Evolutionary conservation across 305 asterid genomes (phyloP), one percentile per base, ranked within the genome.

Genomic region (Fraxinus albicans): DNA sequence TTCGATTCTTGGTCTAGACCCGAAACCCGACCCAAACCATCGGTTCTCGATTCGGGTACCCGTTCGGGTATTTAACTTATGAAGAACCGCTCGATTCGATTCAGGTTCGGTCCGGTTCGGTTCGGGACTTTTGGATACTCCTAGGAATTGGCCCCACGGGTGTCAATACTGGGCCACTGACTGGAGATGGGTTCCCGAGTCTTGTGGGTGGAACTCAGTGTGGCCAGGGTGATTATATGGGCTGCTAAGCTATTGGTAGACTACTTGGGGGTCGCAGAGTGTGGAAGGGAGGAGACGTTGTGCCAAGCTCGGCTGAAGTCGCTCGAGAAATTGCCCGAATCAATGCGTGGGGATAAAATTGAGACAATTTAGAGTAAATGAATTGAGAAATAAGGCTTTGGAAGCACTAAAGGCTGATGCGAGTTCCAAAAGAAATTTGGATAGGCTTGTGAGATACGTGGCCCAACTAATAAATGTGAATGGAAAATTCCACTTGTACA

Each of bases 141-240:
- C 36, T 34, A 76, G 47, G 97, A 93, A 0, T 93, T 97, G 98
- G 97, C 94, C 9, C 94, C 93, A 0, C 94, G 7, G 42, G 86
- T 83, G 77, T 79, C 47, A 3, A 93, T 92, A 82, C 82, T 95
- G 82, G 78, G 85, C 29, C 97, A 95, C 78, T 90, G 84, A 2
- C 94, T 94, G 0, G 90, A 3, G 87, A 92, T 0, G 94, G 94
- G 6, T 92, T 94, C 67, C 10, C 93, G 86, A 91, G 94, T 83
- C 99, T 10, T 95, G 96, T 6, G 99, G 98, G 2, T 89, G 94
- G 98, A 95, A 95, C 88, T 94, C 98, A 12, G 84, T 82, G 6
- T 75, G 0, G 86, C 84, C 0, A 97, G 95, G 95, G 92, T 86
- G 40, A 77, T 91, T 90, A 88, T 94, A 69, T 94, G 84, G 90